Evolutionary conservation across 169 alveolate genomes (phyloP).

Genomic region (Eimeria maxima): DNA sequence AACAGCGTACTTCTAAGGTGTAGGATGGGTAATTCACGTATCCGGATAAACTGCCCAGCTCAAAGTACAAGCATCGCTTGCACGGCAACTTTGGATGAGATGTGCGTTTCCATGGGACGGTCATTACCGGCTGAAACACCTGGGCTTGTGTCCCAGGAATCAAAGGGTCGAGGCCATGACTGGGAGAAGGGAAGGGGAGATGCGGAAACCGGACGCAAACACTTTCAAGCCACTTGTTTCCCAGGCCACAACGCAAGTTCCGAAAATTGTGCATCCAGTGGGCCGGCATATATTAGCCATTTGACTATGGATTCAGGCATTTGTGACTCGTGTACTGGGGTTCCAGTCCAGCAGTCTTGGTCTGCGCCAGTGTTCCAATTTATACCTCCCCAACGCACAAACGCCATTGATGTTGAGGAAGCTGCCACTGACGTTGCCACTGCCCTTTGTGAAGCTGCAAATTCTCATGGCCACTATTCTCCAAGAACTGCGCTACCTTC

Average conservation of each 20-base stretch:
- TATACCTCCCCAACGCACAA: neutral
- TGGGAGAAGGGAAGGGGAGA: neutral
- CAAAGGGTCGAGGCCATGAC: neutral
- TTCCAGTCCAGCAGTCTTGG: neutral
- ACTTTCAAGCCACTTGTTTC: neutral
- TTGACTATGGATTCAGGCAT: neutral
- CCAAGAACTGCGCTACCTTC: neutral
- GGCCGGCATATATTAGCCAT: neutral
- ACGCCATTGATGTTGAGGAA: neutral
- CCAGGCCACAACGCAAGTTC: neutral
- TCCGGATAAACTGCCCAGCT: slow-evolving; percentile 13
- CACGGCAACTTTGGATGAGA: slow-evolving; percentile 32
- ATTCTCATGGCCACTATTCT: neutral
- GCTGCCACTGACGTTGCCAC: slow-evolving; percentile 62
- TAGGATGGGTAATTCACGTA: slow-evolving; percentile 4
- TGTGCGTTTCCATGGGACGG: slow-evolving; percentile 16
- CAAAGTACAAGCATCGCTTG: slow-evolving; percentile 28
- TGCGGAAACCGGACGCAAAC: neutral
- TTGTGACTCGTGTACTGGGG: neutral
- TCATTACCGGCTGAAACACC: neutral
- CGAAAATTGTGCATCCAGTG: neutral
- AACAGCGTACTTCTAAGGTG: slow-evolving; percentile 27
- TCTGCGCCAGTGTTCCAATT: slow-evolving; percentile 30
- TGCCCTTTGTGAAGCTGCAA: slow-evolving; percentile 35
- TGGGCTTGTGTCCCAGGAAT: neutral